Conservation (phyloP, 345 rosid species). For the Angophora floribunda region DNA sequence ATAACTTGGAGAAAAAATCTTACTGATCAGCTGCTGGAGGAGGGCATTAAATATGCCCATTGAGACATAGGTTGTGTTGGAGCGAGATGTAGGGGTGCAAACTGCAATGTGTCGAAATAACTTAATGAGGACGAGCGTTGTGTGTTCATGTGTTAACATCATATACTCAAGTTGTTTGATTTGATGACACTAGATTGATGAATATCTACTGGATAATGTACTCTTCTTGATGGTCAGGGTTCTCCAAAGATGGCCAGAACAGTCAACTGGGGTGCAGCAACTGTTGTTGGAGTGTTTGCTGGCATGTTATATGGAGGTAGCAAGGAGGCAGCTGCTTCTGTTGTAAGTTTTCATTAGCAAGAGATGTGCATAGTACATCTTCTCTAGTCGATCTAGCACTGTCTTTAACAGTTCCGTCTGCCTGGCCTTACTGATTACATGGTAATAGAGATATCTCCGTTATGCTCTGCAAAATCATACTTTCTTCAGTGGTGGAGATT, state of each 20-base stretch:
- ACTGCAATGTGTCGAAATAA: not conserved
- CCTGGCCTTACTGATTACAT: not conserved
- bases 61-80: not conserved
- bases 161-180: not conserved
- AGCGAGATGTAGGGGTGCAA: not conserved
- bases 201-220: not conserved
- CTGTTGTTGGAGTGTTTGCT: conserved; percentile 77
- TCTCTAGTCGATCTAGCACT: not conserved
- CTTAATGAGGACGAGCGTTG: not conserved
- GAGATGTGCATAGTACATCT: not conserved
- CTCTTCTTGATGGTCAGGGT: conserved; percentile 17
- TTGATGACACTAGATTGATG: not conserved
- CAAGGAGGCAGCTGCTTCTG: conserved; percentile 93
- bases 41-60: not conserved
- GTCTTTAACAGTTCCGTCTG: not conserved
- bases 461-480: not conserved
- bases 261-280: conserved; percentile 84
- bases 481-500: not conserved
- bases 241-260: conserved; percentile 54
- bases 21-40: not conserved
- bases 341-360: conserved; percentile 31
- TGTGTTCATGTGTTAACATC: not conserved
- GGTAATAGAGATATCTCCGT: not conserved
- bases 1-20: not conserved
- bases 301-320: conserved; percentile 93